Percentiles rank a stretch among this genome's conserved stretches.
These are phyloP conservation scores for Hordeum marinum DNA, from an alignment of 176 grass and related monocot genomes.

Conservation along the genomic window DNA sequence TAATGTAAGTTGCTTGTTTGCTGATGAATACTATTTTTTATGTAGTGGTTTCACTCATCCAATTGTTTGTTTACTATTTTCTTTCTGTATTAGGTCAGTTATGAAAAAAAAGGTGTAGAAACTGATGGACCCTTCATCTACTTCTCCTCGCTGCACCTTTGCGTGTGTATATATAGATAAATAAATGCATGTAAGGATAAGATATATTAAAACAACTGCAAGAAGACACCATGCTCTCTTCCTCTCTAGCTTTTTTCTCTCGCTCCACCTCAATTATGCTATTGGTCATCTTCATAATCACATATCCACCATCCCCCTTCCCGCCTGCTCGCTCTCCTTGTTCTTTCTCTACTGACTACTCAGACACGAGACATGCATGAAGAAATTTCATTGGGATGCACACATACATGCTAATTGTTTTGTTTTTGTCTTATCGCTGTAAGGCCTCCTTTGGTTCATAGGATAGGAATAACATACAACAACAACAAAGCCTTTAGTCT, in stretches of 20 bases:
- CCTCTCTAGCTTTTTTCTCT: not conserved
- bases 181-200: not conserved
- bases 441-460: not conserved
- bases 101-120: not conserved
- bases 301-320: not conserved
- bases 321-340: too few relatives aligned
- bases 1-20: constrained; percentile 63
- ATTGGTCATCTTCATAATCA: not conserved
- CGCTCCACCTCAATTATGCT: not conserved
- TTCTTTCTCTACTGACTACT: not conserved
- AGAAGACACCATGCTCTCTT: not conserved
- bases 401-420: not conserved
- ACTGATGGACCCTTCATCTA: not conserved
- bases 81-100: not conserved
- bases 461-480: too few relatives aligned
- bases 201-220: not conserved
- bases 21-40: not conserved
- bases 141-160: not conserved
- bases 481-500: too few relatives aligned
- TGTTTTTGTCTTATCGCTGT: not conserved
- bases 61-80: not conserved
- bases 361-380: not conserved
- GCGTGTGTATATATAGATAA: not conserved
- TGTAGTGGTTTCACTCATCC: not conserved
- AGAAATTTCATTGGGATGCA: not conserved